Evolutionary conservation across 805 yeast species (phyloP), one percentile per base, ranked within the genome.

Genomic region (Lipomyces sp.): DNA sequence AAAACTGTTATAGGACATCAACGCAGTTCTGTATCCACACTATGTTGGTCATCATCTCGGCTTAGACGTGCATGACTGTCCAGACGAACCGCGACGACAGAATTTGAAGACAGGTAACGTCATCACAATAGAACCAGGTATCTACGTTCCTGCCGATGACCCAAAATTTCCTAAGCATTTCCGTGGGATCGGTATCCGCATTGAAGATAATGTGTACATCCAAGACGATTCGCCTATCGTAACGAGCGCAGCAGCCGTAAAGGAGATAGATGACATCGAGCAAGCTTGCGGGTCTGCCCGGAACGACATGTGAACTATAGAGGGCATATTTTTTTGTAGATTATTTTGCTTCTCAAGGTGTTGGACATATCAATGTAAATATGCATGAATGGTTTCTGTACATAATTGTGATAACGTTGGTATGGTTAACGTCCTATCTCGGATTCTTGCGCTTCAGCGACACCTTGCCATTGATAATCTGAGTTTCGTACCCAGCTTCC

Each of bases 41-140:
- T 92, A 90, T 75, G 88, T 95, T 71, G 99, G 99, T 4, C 99
- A 95, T 77, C 92, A 95, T 74, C 80, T 95, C 50, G 99, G 99
- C 0, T 79, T 95, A 45, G 99, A 71, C 18, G 75, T 73, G 10
- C 97, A 91, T 77, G 97, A 91, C 75, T 82, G 86, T 48, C 96
- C 96, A 3, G 77, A 82, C 2, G 82, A 82, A 51, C 84, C 94
- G 2, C 82, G 92, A 69, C 80, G 80, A 63, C 81, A 82, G 30
- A 79, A 79, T 39, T 76, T 95, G 57, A 78, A 78, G 57, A 80
- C 81, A 29, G 93, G 93, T 30, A 96, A 92, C 75, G 98, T 94
- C 3, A 82, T 95, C 58, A 95, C 99, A 1, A 86, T 96, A 32
- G 99, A 96, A 76, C 99, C 99, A 0, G 99, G 99, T 34, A 83